Evolutionary conservation across 441 rosid genomes (phyloP).

Genomic region (Euphorbia celastroides): DNA sequence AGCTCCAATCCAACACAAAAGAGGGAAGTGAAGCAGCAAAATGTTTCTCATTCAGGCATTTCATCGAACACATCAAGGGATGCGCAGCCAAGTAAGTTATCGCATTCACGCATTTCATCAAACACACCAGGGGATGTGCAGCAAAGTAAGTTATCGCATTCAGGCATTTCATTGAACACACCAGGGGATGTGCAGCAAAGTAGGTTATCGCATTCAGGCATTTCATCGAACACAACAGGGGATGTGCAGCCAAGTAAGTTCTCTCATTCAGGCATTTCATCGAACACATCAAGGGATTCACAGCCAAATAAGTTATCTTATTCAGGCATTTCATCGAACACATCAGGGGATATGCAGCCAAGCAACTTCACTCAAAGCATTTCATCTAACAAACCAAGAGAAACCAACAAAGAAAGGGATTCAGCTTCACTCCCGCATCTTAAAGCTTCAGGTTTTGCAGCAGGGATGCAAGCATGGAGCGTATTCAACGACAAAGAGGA

Average conservation of each 20-base stretch:
- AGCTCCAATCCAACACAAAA: not conserved
- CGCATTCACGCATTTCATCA: not conserved
- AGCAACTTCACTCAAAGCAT: no score
- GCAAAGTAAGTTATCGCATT: not conserved
- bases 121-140: not conserved
- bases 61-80: no score
- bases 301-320: no score
- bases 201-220: no score
- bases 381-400: slow-evolving; percentile 32
- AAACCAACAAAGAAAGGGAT: slow-evolving; percentile 31
- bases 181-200: no score
- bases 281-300: no score
- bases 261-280: no score
- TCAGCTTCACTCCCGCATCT: slow-evolving; percentile 21
- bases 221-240: not conserved
- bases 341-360: no score
- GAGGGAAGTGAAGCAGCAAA: not conserved
- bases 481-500: slow-evolving; percentile 33
- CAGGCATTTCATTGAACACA: not conserved
- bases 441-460: slow-evolving; percentile 14
- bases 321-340: no score
- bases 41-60: not conserved
- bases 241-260: no score
- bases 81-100: not conserved
- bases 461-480: slow-evolving; percentile 40